Base-by-base conservation (phyloP, 2,329 filamentous ascomycete species). In the Botrytis porri region DNA sequence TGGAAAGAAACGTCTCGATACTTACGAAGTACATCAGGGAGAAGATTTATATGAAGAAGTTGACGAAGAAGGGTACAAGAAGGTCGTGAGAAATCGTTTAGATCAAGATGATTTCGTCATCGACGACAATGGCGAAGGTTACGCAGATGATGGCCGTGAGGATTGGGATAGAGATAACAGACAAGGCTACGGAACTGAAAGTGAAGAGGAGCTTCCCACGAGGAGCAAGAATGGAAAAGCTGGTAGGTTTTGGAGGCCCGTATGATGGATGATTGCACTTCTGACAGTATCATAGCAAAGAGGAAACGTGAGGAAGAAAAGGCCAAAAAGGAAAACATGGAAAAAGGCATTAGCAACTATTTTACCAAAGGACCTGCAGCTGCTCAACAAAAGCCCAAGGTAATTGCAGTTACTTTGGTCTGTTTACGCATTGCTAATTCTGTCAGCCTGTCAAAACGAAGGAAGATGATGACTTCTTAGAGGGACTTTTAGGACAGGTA, bases 61-160 rank as follows among this genome's bases (percentile, higher is more conserved):
- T 65, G 95, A 98, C 80, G 96, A 99, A 79, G 95, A 96, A 80
- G 93, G 93, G 69, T 99, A 99, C 86, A 98, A 98, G 85, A 97
- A 97, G 82, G 92, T 98, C 77, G 94, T 99, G 22, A 89, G 96
- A 60, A 90, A 92, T 72, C 91, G 96, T 64, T 86, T 99, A 69
- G 93, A 98, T 80, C 88, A 97, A 79, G 96, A 99, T 79, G 96
- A 99, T 84, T 99, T 99, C 80, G 95, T 99, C 70, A 95, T 99
- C 74, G 96, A 98, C 84, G 96, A 99, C 84, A 97, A 98, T 84
- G 95, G 95, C 80, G 94, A 95, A 81, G 95, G 96, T 54, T 99
- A 99, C 80, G 95, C 94, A 77, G 95, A 98, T 81, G 96, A 98
- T 80, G 96, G 96, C 74, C 91, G 96, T 72, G 95, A 97, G 83